Base-by-base conservation (phyloP, 257 asterid species). In the Anisodus tanguticus region DNA sequence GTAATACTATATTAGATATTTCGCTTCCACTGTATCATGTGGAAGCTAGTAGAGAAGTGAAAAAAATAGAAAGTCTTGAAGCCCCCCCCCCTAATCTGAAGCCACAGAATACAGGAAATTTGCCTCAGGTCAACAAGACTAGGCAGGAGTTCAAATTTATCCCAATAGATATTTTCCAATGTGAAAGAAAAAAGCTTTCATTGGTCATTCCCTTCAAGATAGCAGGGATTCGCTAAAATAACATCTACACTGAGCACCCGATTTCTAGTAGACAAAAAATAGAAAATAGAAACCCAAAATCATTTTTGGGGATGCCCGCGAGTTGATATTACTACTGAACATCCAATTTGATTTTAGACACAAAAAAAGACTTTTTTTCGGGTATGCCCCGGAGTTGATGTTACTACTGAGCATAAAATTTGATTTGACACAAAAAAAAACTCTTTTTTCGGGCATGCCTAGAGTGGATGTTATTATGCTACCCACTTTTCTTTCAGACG, bases 61-160 rank as follows among this genome's bases (percentile, higher is more conserved):
- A 22, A 31, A 11, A 11, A 45, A 31, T 31, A 31, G 47, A 31
- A 66, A 22, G 15, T 31, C 72, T 66, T 45, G 7, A 31, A 76
- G 26, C 0, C n/a, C 12, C 43, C 12, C 62, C 22, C 49, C 63
- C 55, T 70, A 70, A 41, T 41, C 37, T 41, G 4, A 26, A 76
- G 62, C 62, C 63, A 49, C 58, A 51, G 9, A 49, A 72, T 49
- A 47, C 6, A 47, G 41, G 17, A 19, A 22, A 19, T 37, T 72
- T 72, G 15, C n/a, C 81, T 76, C 62, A 22, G 45, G 13, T 76
- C 81, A 76, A 51, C 81, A 51, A 76, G 60, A 51, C 63, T 51
- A 26, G 43, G n/a, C 63, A 12, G 10, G n/a, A 35, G 22, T 70
- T 22, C 22, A 45, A 13, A 51, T 74, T 22, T 22, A 74, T 45